Conservation (phyloP, 2,329 filamentous ascomycete genomes). For the Arthrobotrys conoides region DNA sequence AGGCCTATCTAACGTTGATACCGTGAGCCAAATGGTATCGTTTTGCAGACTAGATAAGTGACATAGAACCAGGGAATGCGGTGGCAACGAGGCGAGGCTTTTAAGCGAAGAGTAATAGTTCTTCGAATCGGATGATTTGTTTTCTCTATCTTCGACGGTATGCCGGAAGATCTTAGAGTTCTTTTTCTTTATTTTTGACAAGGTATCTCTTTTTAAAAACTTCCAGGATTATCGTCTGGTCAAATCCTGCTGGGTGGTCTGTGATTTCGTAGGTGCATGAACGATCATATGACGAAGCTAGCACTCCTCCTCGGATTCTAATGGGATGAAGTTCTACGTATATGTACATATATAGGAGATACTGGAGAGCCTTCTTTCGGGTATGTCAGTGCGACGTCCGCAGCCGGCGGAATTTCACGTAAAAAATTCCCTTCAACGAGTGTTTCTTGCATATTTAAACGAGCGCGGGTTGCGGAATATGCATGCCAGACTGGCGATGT, state of each 20-base stretch:
- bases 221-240: not conserved
- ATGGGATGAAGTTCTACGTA: not conserved
- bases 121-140: conserved; percentile 21
- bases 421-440: not conserved
- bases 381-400: conserved; percentile 5
- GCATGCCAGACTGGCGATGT: conserved; percentile 31
- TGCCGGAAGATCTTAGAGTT: not conserved
- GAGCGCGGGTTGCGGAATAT: conserved; percentile 34
- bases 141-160: conserved; percentile 7
- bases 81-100: conserved; percentile 4
- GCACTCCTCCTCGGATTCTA: not conserved
- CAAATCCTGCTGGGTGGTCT: no score
- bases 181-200: not conserved
- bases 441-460: conserved; percentile 24
- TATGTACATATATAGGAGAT: no score
- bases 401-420: conserved; percentile 5
- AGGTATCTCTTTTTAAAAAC: conserved; percentile 26
- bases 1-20: not conserved
- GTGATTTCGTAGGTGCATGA: not conserved
- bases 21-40: not conserved
- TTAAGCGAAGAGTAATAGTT: not conserved
- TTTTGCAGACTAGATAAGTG: not conserved
- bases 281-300: conserved; percentile 5
- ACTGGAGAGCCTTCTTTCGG: no score
- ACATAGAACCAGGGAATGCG: not conserved